phyloP scores from a whole-genome alignment of 805 yeast genomes.

The Candida fluviatilis region DNA sequence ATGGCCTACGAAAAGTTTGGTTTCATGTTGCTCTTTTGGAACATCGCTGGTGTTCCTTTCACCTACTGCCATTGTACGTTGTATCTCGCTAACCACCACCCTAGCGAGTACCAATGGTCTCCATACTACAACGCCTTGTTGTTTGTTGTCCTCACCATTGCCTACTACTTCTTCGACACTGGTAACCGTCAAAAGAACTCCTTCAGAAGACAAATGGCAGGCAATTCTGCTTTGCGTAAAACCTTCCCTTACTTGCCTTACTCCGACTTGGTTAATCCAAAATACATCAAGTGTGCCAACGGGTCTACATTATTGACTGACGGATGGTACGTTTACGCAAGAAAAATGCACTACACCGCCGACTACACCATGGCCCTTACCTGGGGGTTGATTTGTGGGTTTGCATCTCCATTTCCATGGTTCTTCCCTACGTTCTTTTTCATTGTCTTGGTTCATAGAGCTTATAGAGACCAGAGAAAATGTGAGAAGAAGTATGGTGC shows the following conservation, averaged over 20 bases:
- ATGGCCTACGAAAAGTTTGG: slow-evolving; percentile 99
- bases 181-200: slow-evolving; percentile 93
- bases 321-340: slow-evolving; percentile 92
- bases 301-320: slow-evolving; percentile 85
- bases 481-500: slow-evolving; percentile 86
- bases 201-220: slow-evolving; percentile 79
- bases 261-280: slow-evolving; percentile 78
- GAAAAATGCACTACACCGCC: slow-evolving; percentile 94
- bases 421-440: slow-evolving; percentile 92
- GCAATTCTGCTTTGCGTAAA: slow-evolving; percentile 72
- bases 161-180: slow-evolving; percentile 93
- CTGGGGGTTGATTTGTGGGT: slow-evolving; percentile 93
- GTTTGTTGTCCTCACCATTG: slow-evolving; percentile 52
- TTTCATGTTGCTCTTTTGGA: slow-evolving; percentile 98
- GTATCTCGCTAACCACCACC: slow-evolving; percentile 77
- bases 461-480: slow-evolving; percentile 80
- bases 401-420: slow-evolving; percentile 87
- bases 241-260: slow-evolving; percentile 92
- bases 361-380: slow-evolving; percentile 83
- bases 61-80: slow-evolving; percentile 94
- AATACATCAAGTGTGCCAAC: slow-evolving; percentile 75
- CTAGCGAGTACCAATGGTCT: slow-evolving; percentile 77
- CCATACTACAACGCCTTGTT: slow-evolving; percentile 53
- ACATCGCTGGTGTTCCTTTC: slow-evolving; percentile 98
- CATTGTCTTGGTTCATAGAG: slow-evolving; percentile 82